Percentiles rank a stretch among this genome's conserved stretches.
Evolutionary conservation across 768 basidiomycete genomes (phyloP).

Genomic region (Cyclocybe cylindracea): DNA sequence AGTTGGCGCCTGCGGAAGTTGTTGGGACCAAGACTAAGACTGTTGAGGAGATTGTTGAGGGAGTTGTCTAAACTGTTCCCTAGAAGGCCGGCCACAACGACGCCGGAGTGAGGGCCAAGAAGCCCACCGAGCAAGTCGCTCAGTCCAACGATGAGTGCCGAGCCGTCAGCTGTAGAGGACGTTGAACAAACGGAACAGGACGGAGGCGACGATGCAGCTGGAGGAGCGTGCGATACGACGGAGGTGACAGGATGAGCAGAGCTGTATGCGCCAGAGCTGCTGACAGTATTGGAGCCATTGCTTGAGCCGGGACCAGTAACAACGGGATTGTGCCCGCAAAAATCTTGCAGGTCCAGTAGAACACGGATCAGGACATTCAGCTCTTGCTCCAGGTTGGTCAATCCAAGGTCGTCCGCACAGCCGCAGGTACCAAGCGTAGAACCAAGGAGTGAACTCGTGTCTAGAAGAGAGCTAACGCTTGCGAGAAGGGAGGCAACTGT

Average conservation of each 20-base stretch:
- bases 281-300: neutral
- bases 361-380: constrained; percentile 16
- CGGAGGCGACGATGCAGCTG: neutral
- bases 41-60: neutral
- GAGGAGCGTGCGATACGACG: too few species aligned
- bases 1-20: neutral
- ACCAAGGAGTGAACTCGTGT: constrained; percentile 17
- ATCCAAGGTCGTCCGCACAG: constrained; percentile 20
- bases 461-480: constrained; percentile 20
- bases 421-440: constrained; percentile 18
- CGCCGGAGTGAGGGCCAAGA: neutral
- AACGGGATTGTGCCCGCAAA: constrained; percentile 8
- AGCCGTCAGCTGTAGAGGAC: neutral
- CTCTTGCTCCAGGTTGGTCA: constrained; percentile 12
- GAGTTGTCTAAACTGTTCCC: neutral
- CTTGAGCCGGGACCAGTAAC: neutral
- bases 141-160: neutral
- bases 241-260: neutral
- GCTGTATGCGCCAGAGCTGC: neutral
- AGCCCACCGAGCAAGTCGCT: neutral
- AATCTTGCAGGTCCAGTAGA: constrained; percentile 8
- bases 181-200: neutral
- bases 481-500: constrained; percentile 17
- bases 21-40: neutral
- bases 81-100: neutral